Percentiles rank a stretch among this genome's conserved stretches.
Evolutionary conservation across 805 yeast genomes (phyloP).

Genomic region (Metschnikowia cerradonensis): DNA sequence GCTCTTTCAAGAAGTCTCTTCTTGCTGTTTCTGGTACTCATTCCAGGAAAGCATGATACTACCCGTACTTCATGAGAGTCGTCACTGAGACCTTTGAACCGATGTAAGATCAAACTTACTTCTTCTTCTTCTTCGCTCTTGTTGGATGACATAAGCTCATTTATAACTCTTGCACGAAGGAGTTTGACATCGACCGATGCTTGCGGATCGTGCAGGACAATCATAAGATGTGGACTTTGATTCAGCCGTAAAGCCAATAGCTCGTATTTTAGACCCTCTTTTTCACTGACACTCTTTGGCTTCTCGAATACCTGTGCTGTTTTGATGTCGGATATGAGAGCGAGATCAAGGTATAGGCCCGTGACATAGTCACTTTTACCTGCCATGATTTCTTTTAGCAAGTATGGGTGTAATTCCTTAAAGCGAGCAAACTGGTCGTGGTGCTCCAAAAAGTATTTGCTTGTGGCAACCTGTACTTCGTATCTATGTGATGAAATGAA

Average conservation of each 20-base stretch:
- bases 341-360: constrained; percentile 1
- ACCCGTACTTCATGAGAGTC: constrained; percentile 7
- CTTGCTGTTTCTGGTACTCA: constrained; percentile 1
- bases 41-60: constrained; percentile 3
- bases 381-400: background rate
- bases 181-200: constrained; percentile 1
- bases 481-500: background rate
- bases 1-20: background rate
- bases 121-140: background rate
- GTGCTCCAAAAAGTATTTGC: constrained; percentile 3
- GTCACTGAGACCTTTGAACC: constrained; percentile 7
- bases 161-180: background rate
- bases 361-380: background rate
- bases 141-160: background rate
- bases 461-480: constrained; percentile 9
- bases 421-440: background rate
- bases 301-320: background rate
- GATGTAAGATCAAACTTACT: background rate
- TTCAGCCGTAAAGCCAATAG: background rate
- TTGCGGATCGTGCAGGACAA: background rate
- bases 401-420: constrained; percentile 1
- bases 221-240: background rate
- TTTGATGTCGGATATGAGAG: background rate
- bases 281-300: background rate
- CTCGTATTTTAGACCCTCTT: background rate